Percentiles rank a stretch among this genome's conserved stretches.
These are phyloP conservation scores for Fusarium decemcellulare DNA, from an alignment of 2,329 filamentous ascomycete species.

Conservation along the genomic window DNA sequence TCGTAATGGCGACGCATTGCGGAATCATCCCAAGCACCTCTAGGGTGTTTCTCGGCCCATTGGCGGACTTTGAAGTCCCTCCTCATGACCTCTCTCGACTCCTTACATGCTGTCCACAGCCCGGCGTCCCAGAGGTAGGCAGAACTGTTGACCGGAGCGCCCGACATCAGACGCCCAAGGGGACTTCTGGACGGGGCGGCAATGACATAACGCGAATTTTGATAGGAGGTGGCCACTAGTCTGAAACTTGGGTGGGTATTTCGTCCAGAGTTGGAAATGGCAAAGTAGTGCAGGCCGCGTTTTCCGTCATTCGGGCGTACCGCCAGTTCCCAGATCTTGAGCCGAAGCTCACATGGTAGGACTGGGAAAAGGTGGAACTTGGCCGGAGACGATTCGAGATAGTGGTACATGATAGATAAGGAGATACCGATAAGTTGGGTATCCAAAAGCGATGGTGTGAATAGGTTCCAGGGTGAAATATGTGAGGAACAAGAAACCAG, in stretches of 20 bases:
- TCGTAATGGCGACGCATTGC: not conserved
- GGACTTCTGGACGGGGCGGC: not conserved
- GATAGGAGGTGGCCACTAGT: not conserved
- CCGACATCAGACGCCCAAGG: not conserved
- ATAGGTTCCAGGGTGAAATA: too few species aligned
- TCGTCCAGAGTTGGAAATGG: not conserved
- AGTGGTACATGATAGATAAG: too few species aligned
- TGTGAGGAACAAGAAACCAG: too few species aligned
- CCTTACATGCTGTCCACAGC: not conserved
- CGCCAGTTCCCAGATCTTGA: not conserved
- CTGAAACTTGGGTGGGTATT: too few species aligned
- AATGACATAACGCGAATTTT: not conserved
- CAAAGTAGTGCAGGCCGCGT: slow-evolving; percentile 7
- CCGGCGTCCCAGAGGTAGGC: slow-evolving; percentile 7
- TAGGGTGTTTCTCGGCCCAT: not conserved
- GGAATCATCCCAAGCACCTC: not conserved
- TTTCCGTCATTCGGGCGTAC: not conserved
- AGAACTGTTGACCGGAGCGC: not conserved
- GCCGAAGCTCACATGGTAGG: not conserved
- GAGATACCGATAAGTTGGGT: too few species aligned
- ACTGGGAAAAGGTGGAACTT: not conserved
- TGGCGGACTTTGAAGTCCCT: not conserved
- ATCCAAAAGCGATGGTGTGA: too few species aligned
- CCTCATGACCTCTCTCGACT: not conserved
- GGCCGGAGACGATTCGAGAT: not conserved